Evolutionary conservation across 1,139 yeast species (phyloP), one percentile per base, ranked within the genome.

Genomic region (Candida neerlandica): DNA sequence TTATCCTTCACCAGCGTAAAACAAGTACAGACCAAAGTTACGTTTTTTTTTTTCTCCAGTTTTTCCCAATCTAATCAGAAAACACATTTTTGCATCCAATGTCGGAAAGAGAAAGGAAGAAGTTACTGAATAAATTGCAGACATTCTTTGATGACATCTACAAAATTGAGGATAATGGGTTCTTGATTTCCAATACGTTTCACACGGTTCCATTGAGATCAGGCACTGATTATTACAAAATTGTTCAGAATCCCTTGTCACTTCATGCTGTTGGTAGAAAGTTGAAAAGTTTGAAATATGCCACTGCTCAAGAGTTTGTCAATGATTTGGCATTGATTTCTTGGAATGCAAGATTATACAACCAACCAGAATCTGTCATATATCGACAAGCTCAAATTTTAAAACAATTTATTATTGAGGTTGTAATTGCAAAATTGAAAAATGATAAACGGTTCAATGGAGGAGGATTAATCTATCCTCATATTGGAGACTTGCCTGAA

Each of bases 281-380:
- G 56, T 63, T 84, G 44, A 81, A 80, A 55, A 75, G 77, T 47
- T 61, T 65, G 48, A 75, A 75, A 54, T 91, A 90, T 67, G 65
- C 71, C 10, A 71, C 73, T 46, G 82, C 89, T 0, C 86, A 84
- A 58, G 85, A 82, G 50, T 91, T 90, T 64, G 70, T 92, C 40
- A 78, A 75, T 51, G 97, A 91, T 64, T 65, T 92, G 53, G 90
- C 86, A 0, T 94, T 89, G 65, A 87, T 92, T 44, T 80, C 89
- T 1, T 89, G 96, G 91, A 92, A 92, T 64, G 97, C 97, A 2
- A 80, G 90, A 54, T 80, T 85, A 44, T 92, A 86, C 67, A 92
- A 92, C 64, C 84, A 84, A 51, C 84, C 82, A 55, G 84, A 79
- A 14, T 83, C 92, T 0, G 73, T 74, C 14, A 85, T 87, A 45